Base-by-base conservation (phyloP, 805 yeast species). In the Candida manassasensis region DNA sequence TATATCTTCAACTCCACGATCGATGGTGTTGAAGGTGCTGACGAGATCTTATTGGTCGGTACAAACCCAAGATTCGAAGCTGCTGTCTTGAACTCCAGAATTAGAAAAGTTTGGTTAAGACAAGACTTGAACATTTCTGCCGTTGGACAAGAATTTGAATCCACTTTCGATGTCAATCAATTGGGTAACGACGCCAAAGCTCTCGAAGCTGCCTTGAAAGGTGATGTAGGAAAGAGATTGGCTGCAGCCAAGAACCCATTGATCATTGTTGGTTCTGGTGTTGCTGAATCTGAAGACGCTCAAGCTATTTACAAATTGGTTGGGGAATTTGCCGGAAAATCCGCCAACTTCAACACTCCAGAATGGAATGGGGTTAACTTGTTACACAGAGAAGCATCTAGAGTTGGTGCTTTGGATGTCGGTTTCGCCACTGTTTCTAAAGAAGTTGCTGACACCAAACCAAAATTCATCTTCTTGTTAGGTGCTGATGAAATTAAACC, bases 21-120 rank as follows among this genome's bases (percentile, higher is more conserved):
- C 43, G 79, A 75, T 36, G 93, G 93, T 29, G 73, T 85, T 44
- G 93, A 84, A 58, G 81, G 79, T 40, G 88, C 94, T 35, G 95
- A 86, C 54, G 85, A 76, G 48, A 80, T 85, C 42, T 69, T 85
- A 52, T 70, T 85, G 41, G 75, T 85, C 39, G 95, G 95, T 43
- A 79, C 95, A 30, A 85, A 85, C 68, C 94, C 95, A 40, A 75
- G 95, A 55, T 87, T 75, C 55, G 95, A 85, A 67, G 95, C 95
- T 40, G 87, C 95, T 28, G 94, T 86, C 12, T 70, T 85, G 50
- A 85, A 85, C 59, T 77, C 90, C 27, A 76, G 94, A 62, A 80
- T 85, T 49, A 77, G 95, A 70, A 81, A 79, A 57, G 79, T 73
- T 41, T 85, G 90, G 93, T 68, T 85, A 53, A 68, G 80, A 48